A percentile compares a stretch with the other conserved stretches of the same genome.
phyloP scores from a whole-genome alignment of 2,329 filamentous ascomycete species.

The Aureobasidium vineae region DNA sequence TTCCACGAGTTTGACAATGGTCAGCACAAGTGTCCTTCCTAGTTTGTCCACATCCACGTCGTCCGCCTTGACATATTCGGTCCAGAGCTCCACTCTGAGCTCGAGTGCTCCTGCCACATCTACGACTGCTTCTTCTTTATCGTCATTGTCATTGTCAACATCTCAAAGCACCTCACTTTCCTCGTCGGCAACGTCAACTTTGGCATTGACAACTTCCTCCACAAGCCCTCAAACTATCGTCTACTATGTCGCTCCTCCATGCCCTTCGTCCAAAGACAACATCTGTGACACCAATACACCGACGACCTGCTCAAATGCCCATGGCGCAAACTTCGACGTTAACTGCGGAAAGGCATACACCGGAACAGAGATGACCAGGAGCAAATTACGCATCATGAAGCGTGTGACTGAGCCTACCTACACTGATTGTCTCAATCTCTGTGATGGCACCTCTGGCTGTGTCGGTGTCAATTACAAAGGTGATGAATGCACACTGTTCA shows the following conservation, averaged over 20 bases:
- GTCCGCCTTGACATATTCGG: background rate
- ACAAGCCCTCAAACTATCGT: background rate
- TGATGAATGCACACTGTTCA: conserved; percentile 36
- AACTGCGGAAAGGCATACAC: conserved; percentile 31
- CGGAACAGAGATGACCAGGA: conserved; percentile 30
- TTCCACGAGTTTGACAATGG: background rate
- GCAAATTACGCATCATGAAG: conserved; percentile 8
- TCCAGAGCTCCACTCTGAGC: background rate
- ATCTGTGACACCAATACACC: conserved; percentile 15
- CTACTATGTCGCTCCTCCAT: conserved; percentile 25
- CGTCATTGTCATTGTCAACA: background rate
- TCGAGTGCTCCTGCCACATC: background rate
- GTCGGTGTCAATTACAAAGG: conserved; percentile 36
- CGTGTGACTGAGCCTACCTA: conserved; percentile 29
- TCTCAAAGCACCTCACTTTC: background rate
- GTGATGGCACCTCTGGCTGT: conserved; percentile 33
- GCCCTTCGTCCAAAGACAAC: conserved; percentile 15
- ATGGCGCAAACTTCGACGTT: conserved; percentile 29
- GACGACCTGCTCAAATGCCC: conserved; percentile 13
- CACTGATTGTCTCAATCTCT: conserved; percentile 32
- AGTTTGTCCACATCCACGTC: background rate
- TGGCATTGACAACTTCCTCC: conserved; percentile 14
- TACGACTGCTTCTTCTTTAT: background rate
- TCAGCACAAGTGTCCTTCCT: background rate
- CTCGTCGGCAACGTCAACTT: background rate